Conservation (phyloP, 2,329 filamentous ascomycete genomes). For the Penicillium sp. region DNA sequence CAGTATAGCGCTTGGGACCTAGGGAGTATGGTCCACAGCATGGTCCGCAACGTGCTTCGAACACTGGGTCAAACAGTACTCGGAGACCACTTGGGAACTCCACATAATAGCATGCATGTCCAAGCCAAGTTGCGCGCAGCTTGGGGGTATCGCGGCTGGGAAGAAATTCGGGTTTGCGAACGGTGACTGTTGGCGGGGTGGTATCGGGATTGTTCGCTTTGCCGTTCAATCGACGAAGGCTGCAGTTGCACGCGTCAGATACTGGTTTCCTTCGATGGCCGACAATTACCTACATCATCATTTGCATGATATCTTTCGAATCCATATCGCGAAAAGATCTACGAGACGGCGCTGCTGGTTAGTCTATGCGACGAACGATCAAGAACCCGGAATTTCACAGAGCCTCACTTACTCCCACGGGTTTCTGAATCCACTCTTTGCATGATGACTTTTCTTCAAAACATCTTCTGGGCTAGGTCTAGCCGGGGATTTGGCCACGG, state of each 20-base stretch:
- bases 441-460: slow-evolving; percentile 42
- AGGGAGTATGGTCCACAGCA: slow-evolving; percentile 75
- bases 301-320: slow-evolving; percentile 13
- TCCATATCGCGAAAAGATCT: slow-evolving; percentile 25
- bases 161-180: slow-evolving; percentile 68
- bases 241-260: not conserved
- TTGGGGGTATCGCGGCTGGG: slow-evolving; percentile 57
- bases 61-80: slow-evolving; percentile 91
- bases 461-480: slow-evolving; percentile 42
- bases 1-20: slow-evolving; percentile 75
- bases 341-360: slow-evolving; percentile 3
- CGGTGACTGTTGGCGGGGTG: slow-evolving; percentile 63
- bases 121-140: slow-evolving; percentile 88
- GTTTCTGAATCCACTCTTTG: slow-evolving; percentile 41
- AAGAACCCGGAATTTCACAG: not conserved
- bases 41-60: slow-evolving; percentile 82
- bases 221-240: slow-evolving; percentile 48
- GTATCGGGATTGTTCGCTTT: slow-evolving; percentile 60
- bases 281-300: slow-evolving; percentile 21
- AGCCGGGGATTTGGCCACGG: slow-evolving; percentile 38
- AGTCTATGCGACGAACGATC: slow-evolving; percentile 4
- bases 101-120: slow-evolving; percentile 89
- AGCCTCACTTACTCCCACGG: slow-evolving; percentile 43
- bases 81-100: slow-evolving; percentile 85
- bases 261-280: not conserved